A percentile compares a stretch with the other conserved stretches of the same genome.
These are phyloP conservation scores for Ogataea glucozyma DNA, from an alignment of 805 yeast species.

Conservation along the genomic window DNA sequence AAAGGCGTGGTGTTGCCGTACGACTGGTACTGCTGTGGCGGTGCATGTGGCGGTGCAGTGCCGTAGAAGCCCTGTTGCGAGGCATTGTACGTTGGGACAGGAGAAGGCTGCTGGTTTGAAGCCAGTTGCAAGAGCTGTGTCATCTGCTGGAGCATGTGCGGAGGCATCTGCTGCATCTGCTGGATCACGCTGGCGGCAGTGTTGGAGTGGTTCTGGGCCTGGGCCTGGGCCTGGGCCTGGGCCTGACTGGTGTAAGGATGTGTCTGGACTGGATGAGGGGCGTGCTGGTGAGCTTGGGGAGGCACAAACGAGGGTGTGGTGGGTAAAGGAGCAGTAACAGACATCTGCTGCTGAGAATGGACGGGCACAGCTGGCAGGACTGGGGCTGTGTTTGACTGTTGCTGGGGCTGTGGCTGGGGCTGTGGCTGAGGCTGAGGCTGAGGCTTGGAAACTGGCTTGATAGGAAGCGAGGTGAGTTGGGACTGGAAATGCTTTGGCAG, in stretches of 20 bases:
- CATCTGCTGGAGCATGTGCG: constrained; percentile 24
- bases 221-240: neutral
- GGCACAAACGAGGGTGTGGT: no score
- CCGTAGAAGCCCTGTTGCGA: constrained; percentile 6
- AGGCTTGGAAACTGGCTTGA: constrained; percentile 6
- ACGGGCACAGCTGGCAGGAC: constrained; percentile 19
- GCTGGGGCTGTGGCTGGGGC: constrained; percentile 4
- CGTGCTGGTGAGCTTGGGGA: no score
- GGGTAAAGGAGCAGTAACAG: no score
- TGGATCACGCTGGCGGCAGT: constrained; percentile 6
- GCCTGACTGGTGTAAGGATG: no score
- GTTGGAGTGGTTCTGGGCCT: neutral
- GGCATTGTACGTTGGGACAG: neutral
- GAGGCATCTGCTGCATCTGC: constrained; percentile 15
- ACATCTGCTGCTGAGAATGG: constrained; percentile 8
- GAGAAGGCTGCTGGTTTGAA: neutral
- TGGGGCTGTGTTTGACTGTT: constrained; percentile 11
- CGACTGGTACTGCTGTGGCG: constrained; percentile 3
- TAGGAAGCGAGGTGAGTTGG: constrained; percentile 26
- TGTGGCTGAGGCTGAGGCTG: neutral
- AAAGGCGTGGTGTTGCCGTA: constrained; percentile 6
- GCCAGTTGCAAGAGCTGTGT: constrained; percentile 28
- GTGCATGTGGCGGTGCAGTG: constrained; percentile 8
- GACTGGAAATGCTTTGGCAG: constrained; percentile 25
- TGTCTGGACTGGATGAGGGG: no score